Base-by-base conservation (phyloP, 2,329 filamentous ascomycete genomes). In the Ophiostoma montium region DNA sequence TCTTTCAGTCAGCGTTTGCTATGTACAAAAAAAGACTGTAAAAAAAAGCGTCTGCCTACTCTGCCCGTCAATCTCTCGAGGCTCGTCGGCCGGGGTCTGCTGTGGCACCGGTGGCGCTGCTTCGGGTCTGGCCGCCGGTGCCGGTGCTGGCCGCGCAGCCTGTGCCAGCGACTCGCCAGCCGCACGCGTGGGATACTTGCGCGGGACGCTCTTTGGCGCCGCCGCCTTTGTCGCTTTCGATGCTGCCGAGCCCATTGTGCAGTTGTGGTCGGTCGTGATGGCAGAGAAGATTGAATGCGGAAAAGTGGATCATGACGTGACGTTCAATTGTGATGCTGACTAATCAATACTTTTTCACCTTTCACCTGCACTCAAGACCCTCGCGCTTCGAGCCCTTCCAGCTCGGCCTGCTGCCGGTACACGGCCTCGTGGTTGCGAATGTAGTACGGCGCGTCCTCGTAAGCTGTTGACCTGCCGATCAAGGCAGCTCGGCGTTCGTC, bases 141-240 rank as follows among this genome's bases (percentile, higher is more conserved):
- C 27, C n/a, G 33, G 15, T 7, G 36, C 35, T 30, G 31, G 10
- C 42, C 18, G 27, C 27, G 27, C 12, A 30, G 49, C 23, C 35
- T 35, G 41, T 44, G 46, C 42, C 5, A 47, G 47, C 11, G 47
- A 42, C 2, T 39, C 57, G 42, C 60, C 62, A 1, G 62, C 58
- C 3, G 65, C 55, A 52, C 68, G 63, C 32, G 65, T 59, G 3
- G 71, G 71, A 55, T 70, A 74, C 53, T 65, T 70, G 50, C 71
- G 67, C 43, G 63, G 31, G 3, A 46, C 47, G 54, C 21, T 63
- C 43, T 62, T 59, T 52, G 64, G 62, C 12, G 63, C 63, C 15
- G 68, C 64, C 57, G 68, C 64, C 57, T 72, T 74, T 21, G 70
- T 73, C 3, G 67, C 63, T 35, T 73, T 74, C 21, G 70, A 74